These are phyloP conservation scores for Podaxis pistillaris DNA, from an alignment of 768 basidiomycete species.

Conservation along the genomic window DNA sequence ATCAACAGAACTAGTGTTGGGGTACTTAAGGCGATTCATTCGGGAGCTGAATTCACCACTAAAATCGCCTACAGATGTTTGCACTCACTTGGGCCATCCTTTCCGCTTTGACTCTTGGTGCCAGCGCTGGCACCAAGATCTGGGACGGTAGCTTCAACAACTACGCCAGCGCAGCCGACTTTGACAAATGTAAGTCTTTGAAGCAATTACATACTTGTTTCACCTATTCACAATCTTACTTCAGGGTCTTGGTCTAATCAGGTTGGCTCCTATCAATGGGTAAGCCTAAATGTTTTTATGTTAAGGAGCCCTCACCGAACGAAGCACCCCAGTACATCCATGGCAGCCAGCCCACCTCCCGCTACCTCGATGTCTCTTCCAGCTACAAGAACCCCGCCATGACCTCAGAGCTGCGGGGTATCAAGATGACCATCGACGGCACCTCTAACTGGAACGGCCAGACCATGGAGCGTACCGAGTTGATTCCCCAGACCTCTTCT, in stretches of 20 bases:
- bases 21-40: slow-evolving; percentile 17
- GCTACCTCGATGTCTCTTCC: slow-evolving; percentile 50
- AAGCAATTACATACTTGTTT: background rate
- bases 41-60: background rate
- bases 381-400: slow-evolving; percentile 60
- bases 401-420: slow-evolving; percentile 46
- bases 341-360: slow-evolving; percentile 47
- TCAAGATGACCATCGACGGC: slow-evolving; percentile 53
- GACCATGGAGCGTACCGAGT: slow-evolving; percentile 40
- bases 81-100: slow-evolving; percentile 30
- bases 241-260: slow-evolving; percentile 56
- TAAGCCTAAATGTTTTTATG: slow-evolving; percentile 19
- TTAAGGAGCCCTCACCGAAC: background rate
- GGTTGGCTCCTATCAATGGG: slow-evolving; percentile 60
- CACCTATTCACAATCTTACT: background rate
- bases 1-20: slow-evolving; percentile 17
- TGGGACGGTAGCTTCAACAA: slow-evolving; percentile 58
- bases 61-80: slow-evolving; percentile 23
- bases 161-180: slow-evolving; percentile 42
- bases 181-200: slow-evolving; percentile 47
- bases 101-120: slow-evolving; percentile 32
- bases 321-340: slow-evolving; percentile 45
- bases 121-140: slow-evolving; percentile 46
- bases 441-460: slow-evolving; percentile 57
- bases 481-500: slow-evolving; percentile 44